These are phyloP conservation scores for Aspergillus kassunensis DNA, from an alignment of 495 filamentous ascomycete genomes.

Conservation along the genomic window DNA sequence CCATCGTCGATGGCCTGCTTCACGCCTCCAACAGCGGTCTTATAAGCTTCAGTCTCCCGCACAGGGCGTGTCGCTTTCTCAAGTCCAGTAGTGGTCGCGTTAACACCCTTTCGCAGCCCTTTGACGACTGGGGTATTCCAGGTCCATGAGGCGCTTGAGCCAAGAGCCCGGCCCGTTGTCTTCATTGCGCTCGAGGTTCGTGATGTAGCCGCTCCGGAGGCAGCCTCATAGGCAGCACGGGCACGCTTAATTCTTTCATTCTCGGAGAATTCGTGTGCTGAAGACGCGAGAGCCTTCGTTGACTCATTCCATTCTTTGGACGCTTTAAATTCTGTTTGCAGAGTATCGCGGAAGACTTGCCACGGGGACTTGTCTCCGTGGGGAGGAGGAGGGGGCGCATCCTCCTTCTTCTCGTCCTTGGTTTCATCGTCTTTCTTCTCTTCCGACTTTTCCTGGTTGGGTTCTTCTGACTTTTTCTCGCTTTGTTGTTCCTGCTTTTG, in stretches of 20 bases:
- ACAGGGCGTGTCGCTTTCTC: constrained; percentile 93
- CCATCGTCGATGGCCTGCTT: constrained; percentile 97
- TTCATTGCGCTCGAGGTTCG: constrained; percentile 76
- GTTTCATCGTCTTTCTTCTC: constrained; percentile 26
- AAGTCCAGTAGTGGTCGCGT: constrained; percentile 75
- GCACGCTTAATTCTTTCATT: constrained; percentile 88
- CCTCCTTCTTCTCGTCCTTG: constrained; percentile 64
- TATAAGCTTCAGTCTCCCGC: constrained; percentile 88
- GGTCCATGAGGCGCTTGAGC: constrained; percentile 88
- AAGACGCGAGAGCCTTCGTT: constrained; percentile 86
- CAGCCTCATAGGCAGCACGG: constrained; percentile 76
- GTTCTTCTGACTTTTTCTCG: constrained; percentile 46
- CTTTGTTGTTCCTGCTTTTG: constrained; percentile 41
- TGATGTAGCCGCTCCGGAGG: constrained; percentile 68
- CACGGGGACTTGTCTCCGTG: constrained; percentile 97
- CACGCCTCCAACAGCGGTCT: constrained; percentile 64
- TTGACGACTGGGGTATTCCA: constrained; percentile 95
- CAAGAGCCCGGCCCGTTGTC: constrained; percentile 77
- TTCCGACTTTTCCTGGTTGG: constrained; percentile 41
- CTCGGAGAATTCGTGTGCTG: constrained; percentile 87
- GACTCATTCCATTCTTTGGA: constrained; percentile 99
- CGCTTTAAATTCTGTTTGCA: constrained; percentile 87
- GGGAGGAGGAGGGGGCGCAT: constrained; percentile 76
- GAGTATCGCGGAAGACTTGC: constrained; percentile 96
- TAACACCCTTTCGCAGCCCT: constrained; percentile 83